Percentiles rank a stretch among this genome's conserved stretches.
These are phyloP conservation scores for Ophiosphaerella korrae DNA, from an alignment of 2,329 filamentous ascomycete genomes.

Conservation along the genomic window DNA sequence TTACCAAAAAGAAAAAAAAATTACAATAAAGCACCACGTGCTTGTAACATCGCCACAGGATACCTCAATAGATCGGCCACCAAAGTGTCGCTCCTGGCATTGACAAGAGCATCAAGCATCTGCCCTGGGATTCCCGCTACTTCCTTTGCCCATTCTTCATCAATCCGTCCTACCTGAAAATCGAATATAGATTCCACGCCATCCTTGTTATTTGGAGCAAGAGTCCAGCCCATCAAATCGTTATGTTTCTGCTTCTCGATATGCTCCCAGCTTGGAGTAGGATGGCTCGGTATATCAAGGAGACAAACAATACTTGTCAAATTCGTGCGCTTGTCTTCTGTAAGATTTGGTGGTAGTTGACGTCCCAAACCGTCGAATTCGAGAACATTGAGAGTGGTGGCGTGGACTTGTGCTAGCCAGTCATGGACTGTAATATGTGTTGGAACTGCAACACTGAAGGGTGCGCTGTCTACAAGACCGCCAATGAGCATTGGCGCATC, in stretches of 20 bases:
- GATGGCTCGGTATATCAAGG: conserved; percentile 2
- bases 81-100: conserved; percentile 1
- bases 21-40: too few relatives aligned
- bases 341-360: neutral
- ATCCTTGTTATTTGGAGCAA: neutral
- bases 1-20: too few relatives aligned
- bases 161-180: conserved; percentile 2
- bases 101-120: conserved; percentile 1
- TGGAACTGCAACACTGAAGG: conserved; percentile 2
- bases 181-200: conserved; percentile 1
- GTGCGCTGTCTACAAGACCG: neutral
- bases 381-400: conserved; percentile 2
- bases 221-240: conserved; percentile 9
- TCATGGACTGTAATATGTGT: conserved; percentile 1
- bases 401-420: conserved; percentile 10
- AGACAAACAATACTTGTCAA: conserved; percentile 10
- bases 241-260: conserved; percentile 3
- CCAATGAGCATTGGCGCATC: conserved; percentile 4
- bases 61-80: neutral
- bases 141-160: conserved; percentile 7
- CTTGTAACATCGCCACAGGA: too few relatives aligned
- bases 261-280: conserved; percentile 6
- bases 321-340: conserved; percentile 8
- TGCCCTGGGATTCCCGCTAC: neutral
- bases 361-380: conserved; percentile 6